phyloP scores from a whole-genome alignment of 345 rosid genomes.

The Carallia brachiata region DNA sequence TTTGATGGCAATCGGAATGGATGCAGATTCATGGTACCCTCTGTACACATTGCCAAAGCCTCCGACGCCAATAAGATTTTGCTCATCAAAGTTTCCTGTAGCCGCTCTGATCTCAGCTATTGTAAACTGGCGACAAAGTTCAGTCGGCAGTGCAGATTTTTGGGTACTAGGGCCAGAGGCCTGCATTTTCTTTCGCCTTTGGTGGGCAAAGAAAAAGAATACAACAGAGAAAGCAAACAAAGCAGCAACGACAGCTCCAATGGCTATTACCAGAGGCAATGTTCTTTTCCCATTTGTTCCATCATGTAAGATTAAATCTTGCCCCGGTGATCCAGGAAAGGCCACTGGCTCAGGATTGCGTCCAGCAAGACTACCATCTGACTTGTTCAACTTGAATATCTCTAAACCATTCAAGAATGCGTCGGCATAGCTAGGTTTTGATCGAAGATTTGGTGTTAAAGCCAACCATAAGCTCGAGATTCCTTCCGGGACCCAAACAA shows the following conservation, averaged over 20 bases:
- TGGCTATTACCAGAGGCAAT: background rate
- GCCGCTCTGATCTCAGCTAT: constrained; percentile 30
- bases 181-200: background rate
- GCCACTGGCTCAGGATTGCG: constrained; percentile 19
- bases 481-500: background rate
- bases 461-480: constrained; percentile 7
- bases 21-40: constrained; percentile 16
- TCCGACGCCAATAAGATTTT: constrained; percentile 28
- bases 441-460: constrained; percentile 14
- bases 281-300: background rate
- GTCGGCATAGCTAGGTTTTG: background rate
- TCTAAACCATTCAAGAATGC: constrained; percentile 44
- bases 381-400: constrained; percentile 31
- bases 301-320: background rate
- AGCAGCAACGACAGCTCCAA: background rate
- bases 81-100: constrained; percentile 23
- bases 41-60: constrained; percentile 42
- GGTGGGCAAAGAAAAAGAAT: constrained; percentile 8
- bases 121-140: constrained; percentile 31
- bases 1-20: constrained; percentile 36
- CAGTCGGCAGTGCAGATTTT: constrained; percentile 16
- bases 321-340: background rate
- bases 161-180: background rate
- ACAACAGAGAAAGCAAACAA: background rate
- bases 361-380: constrained; percentile 19